These are phyloP conservation scores for Blastomyces silverae DNA, from an alignment of 2,329 filamentous ascomycete species.

Conservation along the genomic window DNA sequence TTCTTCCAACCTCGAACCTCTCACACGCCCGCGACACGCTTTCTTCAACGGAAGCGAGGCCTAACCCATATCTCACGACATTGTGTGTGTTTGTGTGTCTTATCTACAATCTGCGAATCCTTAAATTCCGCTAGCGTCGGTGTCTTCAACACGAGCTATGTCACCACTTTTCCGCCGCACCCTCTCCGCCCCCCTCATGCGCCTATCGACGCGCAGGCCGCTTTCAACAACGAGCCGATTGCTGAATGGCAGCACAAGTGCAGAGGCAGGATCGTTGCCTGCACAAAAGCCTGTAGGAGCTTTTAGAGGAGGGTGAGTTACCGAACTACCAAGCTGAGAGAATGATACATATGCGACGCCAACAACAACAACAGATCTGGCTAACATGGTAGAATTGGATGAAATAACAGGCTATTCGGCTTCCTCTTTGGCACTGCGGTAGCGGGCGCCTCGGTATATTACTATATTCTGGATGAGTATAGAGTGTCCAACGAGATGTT, in stretches of 20 bases:
- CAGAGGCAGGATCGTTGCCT: conserved; percentile 41
- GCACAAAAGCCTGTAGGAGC: conserved; percentile 62
- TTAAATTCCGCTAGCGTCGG: not conserved
- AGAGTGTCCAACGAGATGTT: conserved; percentile 87
- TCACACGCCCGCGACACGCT: not conserved
- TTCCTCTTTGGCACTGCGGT: conserved; percentile 81
- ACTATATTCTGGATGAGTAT: conserved; percentile 90
- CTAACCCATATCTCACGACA: not conserved
- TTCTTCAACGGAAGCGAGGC: conserved; percentile 6
- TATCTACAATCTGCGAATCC: not conserved
- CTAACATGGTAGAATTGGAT: conserved; percentile 13
- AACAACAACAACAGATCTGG: not conserved
- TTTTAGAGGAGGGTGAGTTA: conserved; percentile 63
- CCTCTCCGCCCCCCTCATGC: conserved; percentile 17
- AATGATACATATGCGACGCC: too few relatives aligned
- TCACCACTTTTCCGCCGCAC: conserved; percentile 8
- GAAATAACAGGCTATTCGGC: conserved; percentile 64
- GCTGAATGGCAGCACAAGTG: conserved; percentile 28
- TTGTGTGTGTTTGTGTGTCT: conserved; percentile 2
- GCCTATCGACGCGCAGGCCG: conserved; percentile 24
- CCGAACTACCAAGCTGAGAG: not conserved
- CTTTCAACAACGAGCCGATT: conserved; percentile 36
- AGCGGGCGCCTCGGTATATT: conserved; percentile 76
- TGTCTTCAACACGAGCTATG: not conserved
- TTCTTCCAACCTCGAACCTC: not conserved